Evolutionary conservation across 495 filamentous ascomycete species (phyloP), one percentile per base, ranked within the genome.

Genomic region (Lentithecium fluviatile): DNA sequence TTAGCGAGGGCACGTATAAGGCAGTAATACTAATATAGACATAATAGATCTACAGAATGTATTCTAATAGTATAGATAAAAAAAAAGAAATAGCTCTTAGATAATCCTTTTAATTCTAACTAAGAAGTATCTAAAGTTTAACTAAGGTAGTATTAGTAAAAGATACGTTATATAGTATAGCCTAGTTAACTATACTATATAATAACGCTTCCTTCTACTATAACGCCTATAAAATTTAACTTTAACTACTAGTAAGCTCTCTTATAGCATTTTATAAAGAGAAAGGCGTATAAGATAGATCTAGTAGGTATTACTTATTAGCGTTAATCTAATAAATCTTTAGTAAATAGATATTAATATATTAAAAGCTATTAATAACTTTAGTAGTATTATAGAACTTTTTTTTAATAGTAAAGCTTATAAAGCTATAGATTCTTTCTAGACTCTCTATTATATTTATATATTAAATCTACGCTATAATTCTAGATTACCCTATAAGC

Each of bases 301-400:
- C 13, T 55, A 11, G 34, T 42, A 60, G 24, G 56, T 60, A 45
- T 60, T 57, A 45, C n/a, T n/a, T n/a, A 34, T 56, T 48, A 24
- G n/a, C 3, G 57, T 36, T 13, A 24, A 24, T 26, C 54, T 38
- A 26, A 57, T 38, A 7, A 57, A n/a, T n/a, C n/a, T n/a, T n/a
- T n/a, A n/a, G n/a, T n/a, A n/a, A n/a, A n/a, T n/a, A n/a, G n/a
- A n/a, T n/a, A n/a, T n/a, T n/a, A n/a, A n/a, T n/a, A n/a, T n/a
- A n/a, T n/a, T n/a, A n/a, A n/a, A n/a, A n/a, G n/a, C n/a, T n/a
- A n/a, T n/a, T n/a, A n/a, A n/a, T n/a, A n/a, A n/a, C n/a, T n/a
- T n/a, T n/a, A n/a, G n/a, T n/a, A n/a, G n/a, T n/a, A n/a, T n/a
- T n/a, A n/a, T n/a, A n/a, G n/a, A n/a, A n/a, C n/a, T n/a, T n/a